These are phyloP conservation scores for Hydnum rufescens DNA, from an alignment of 768 basidiomycete genomes.

Conservation along the genomic window DNA sequence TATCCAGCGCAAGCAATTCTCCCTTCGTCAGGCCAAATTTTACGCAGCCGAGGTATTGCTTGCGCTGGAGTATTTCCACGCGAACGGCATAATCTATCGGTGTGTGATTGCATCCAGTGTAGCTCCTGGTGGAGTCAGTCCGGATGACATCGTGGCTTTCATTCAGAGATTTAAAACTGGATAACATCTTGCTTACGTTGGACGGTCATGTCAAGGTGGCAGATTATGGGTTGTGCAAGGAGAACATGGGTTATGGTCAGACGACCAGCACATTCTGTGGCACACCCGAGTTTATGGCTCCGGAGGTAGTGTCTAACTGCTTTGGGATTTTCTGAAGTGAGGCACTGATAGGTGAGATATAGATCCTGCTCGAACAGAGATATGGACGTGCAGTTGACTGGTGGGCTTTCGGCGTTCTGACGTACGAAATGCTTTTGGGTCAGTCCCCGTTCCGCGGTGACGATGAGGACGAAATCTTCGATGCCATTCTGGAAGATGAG, in stretches of 20 bases:
- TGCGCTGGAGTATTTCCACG: slow-evolving; percentile 94
- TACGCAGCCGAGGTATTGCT: slow-evolving; percentile 94
- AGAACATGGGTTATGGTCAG: slow-evolving; percentile 93
- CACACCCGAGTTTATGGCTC: slow-evolving; percentile 99
- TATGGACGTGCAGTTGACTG: slow-evolving; percentile 98
- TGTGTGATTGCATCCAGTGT: slow-evolving; percentile 19
- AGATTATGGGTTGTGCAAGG: slow-evolving; percentile 97
- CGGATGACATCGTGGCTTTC: not conserved
- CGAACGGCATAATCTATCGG: slow-evolving; percentile 98
- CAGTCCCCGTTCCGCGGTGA: slow-evolving; percentile 99
- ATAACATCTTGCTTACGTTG: slow-evolving; percentile 89
- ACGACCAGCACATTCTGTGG: slow-evolving; percentile 99
- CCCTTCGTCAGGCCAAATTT: slow-evolving; percentile 94
- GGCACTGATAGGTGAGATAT: slow-evolving; percentile 6
- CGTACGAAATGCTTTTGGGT: slow-evolving; percentile 96
- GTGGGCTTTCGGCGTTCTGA: slow-evolving; percentile 99
- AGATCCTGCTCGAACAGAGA: slow-evolving; percentile 98
- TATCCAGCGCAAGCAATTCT: slow-evolving; percentile 98
- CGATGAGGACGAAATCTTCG: slow-evolving; percentile 99
- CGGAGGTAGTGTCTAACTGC: slow-evolving; percentile 43
- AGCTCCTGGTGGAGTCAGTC: not conserved
- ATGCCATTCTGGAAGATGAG: slow-evolving; percentile 96
- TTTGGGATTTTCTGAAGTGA: not conserved
- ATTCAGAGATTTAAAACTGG: slow-evolving; percentile 80
- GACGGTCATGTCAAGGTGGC: slow-evolving; percentile 98